Evolutionary conservation across 495 filamentous ascomycete genomes (phyloP).

Genomic region (Trichoderma asperelloides): DNA sequence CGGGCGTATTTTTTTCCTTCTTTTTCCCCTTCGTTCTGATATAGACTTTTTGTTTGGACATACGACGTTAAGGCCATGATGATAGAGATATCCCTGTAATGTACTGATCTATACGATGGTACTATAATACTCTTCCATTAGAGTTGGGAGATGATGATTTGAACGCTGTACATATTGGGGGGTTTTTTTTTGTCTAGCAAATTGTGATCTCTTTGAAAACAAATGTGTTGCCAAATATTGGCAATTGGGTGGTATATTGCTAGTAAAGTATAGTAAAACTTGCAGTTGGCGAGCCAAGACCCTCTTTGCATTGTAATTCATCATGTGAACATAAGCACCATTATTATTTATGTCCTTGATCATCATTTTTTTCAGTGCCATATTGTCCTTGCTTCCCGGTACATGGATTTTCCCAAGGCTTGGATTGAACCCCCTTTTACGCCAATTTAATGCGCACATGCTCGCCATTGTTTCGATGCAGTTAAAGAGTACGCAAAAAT

Average conservation of each 20-base stretch:
- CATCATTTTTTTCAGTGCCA: not conserved
- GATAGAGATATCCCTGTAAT: conserved; percentile 6
- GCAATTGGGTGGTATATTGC: not conserved
- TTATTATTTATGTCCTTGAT: not conserved
- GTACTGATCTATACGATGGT: not conserved
- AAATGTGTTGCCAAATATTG: not conserved
- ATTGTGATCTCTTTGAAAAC: not conserved
- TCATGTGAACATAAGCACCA: not conserved
- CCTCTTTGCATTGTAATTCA: not conserved
- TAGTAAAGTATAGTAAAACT: not conserved
- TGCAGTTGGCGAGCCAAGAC: not conserved
- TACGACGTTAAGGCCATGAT: not conserved
- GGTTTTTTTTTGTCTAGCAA: not conserved
- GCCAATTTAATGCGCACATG: not conserved
- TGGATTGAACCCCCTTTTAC: not conserved
- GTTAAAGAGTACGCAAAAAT: not conserved
- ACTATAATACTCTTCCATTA: not conserved
- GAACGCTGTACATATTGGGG: not conserved
- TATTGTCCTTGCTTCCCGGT: not conserved
- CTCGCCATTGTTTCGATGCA: not conserved
- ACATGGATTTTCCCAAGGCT: not conserved
- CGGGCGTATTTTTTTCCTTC: not conserved
- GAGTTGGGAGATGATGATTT: not conserved
- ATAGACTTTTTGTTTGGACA: not conserved
- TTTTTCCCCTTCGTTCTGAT: not conserved